Conservation (phyloP, 2,329 filamentous ascomycete species). For the Bretziella fagacearum region DNA sequence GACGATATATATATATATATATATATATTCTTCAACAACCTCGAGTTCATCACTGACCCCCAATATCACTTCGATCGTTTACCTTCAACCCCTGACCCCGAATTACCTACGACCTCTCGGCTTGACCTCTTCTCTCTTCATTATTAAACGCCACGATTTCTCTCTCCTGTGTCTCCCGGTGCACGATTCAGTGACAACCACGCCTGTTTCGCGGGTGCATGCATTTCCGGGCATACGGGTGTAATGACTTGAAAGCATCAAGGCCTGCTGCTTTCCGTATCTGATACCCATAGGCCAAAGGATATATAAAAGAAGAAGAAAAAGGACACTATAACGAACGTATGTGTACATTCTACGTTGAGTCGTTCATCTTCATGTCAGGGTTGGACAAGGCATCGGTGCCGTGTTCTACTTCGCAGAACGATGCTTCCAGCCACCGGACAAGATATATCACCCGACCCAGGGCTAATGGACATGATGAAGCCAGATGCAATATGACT, state of each 20-base stretch:
- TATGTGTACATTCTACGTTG: neutral
- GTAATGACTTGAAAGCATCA: conserved; percentile 10
- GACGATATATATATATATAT: too few species aligned
- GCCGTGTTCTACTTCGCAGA: neutral
- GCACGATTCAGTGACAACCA: neutral
- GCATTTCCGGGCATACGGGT: conserved; percentile 7
- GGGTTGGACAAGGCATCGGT: neutral
- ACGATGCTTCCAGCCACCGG: neutral
- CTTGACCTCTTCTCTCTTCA: neutral
- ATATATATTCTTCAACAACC: too few species aligned
- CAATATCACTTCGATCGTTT: too few species aligned
- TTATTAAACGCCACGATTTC: neutral
- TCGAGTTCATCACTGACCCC: too few species aligned
- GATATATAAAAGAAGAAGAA: neutral
- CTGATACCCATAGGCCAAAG: neutral
- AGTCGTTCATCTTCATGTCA: neutral
- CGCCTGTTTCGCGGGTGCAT: neutral
- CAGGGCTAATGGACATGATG: neutral
- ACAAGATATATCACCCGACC: neutral
- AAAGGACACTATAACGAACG: neutral
- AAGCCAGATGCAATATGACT: neutral
- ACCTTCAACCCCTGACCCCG: too few species aligned
- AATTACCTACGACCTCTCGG: too few species aligned
- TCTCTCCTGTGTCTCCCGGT: neutral
- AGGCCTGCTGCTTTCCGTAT: neutral